Evolutionary conservation across 1,139 yeast genomes (phyloP), one percentile per base, ranked within the genome.

Genomic region (Candida tropicalis): DNA sequence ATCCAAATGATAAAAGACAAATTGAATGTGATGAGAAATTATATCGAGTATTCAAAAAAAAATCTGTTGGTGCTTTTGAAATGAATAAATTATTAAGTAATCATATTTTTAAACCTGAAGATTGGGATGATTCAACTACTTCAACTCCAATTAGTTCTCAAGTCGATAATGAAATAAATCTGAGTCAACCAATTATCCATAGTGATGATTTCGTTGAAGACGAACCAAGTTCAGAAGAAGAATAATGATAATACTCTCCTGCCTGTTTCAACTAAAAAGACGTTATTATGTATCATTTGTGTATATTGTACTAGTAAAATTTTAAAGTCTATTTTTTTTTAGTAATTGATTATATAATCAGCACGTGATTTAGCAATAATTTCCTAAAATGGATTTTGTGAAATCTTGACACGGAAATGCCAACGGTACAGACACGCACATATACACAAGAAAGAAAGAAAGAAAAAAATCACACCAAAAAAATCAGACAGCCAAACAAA

Each of bases 21-120:
- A 84, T 88, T 16, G 16, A 77, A 5, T 87, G 95, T 58, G 95
- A 88, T 58, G 87, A 76, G 1, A 73, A 66, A 47, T 67, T 88
- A 68, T 68, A 68, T 43, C 73, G 71, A 5, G 57, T 87, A 3
- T 87, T 87, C 61, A 89, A 68, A 46, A 70, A 66, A 77, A 52
- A 78, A 46, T 68, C 69, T 48, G 78, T 83, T 45, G 79, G 82
- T 15, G 79, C 84, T 68, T 87, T 87, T 57, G 73, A 75, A 39
- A 75, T 87, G 85, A 84, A 84, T 62, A 85, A 82, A 57, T 63
- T 80, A 16, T 50, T 39, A 57, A 83, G 42, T 64, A 78, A 28
- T 15, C 91, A 84, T 59, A 58, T 85, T 24, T 73, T 62, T 50
- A 71, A 66, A 45, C 73, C 71, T 29, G 79, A 68, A 8, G 79